These are phyloP conservation scores for Umbelopsis isabellina DNA, from an alignment of 192 early-diverging fungal genomes.

Conservation along the genomic window DNA sequence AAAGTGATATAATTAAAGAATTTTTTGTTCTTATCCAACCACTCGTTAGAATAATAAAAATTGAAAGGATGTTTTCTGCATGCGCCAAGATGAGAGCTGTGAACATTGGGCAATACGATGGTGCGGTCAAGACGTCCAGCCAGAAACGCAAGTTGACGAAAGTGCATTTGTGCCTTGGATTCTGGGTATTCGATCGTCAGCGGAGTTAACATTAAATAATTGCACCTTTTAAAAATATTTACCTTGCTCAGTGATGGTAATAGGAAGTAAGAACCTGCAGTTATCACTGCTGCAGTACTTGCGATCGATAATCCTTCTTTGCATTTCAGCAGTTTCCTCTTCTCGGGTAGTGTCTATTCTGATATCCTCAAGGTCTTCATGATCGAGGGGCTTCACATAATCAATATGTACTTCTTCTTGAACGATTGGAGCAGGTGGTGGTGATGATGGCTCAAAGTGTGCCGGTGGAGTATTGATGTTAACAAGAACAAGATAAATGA, in stretches of 20 bases:
- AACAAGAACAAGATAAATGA: background rate
- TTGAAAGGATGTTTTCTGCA: constrained; percentile 37
- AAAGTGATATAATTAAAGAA: constrained; percentile 40
- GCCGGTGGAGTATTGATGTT: background rate
- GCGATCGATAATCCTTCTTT: constrained; percentile 26
- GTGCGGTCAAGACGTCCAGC: constrained; percentile 37
- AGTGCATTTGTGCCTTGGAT: constrained; percentile 50
- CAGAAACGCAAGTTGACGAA: constrained; percentile 39
- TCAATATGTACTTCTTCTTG: background rate
- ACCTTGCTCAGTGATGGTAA: constrained; percentile 46
- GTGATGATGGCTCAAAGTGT: background rate
- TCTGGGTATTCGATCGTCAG: constrained; percentile 24
- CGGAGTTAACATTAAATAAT: background rate
- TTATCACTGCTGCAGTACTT: constrained; percentile 32
- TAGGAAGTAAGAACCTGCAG: constrained; percentile 41
- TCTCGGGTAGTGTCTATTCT: constrained; percentile 17
- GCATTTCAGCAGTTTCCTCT: constrained; percentile 10
- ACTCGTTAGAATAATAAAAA: constrained; percentile 41
- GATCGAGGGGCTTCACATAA: constrained; percentile 2
- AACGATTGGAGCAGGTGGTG: background rate
- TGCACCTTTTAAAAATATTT: constrained; percentile 3
- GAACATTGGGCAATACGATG: constrained; percentile 49
- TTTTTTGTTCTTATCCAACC: constrained; percentile 35
- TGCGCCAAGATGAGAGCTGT: constrained; percentile 39
- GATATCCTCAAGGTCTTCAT: background rate